These are phyloP conservation scores for Penstemon eatonii DNA, from an alignment of 257 asterid species.

Conservation along the genomic window DNA sequence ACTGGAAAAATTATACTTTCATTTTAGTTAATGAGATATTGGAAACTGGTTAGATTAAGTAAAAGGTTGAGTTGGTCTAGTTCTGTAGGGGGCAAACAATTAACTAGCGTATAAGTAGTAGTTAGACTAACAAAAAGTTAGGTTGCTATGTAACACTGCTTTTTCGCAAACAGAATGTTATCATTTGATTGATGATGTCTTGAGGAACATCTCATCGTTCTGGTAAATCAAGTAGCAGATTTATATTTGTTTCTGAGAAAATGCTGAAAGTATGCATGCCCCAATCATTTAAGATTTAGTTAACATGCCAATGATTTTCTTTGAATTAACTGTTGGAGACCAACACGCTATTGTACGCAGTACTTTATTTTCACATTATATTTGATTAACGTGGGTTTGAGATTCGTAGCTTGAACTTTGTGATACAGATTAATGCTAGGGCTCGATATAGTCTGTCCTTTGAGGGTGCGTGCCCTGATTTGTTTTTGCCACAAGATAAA, in stretches of 20 bases:
- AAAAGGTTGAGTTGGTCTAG: not conserved
- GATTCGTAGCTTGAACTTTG: constrained; percentile 20
- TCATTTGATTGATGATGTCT: constrained; percentile 16
- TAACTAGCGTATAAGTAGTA: not conserved
- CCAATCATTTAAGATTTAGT: not conserved
- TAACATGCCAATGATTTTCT: constrained; percentile 16
- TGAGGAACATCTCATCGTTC: constrained; percentile 18
- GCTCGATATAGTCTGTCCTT: constrained; percentile 82
- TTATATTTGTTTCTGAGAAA: constrained; percentile 11
- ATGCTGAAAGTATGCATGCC: constrained; percentile 7
- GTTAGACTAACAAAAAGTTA: not conserved
- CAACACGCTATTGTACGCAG: constrained; percentile 3
- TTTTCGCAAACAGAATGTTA: constrained; percentile 16
- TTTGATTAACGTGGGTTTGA: constrained; percentile 11
- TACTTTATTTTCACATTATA: constrained; percentile 22
- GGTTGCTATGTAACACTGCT: constrained; percentile 18
- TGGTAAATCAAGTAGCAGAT: constrained; percentile 26
- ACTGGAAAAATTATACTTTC: not conserved
- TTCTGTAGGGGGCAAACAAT: not conserved
- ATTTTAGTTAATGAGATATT: not conserved
- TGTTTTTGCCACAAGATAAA: constrained; percentile 61
- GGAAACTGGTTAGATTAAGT: not conserved
- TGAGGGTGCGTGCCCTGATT: constrained; percentile 82
- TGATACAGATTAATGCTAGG: constrained; percentile 83
- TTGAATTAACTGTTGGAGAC: constrained; percentile 14